Base-by-base conservation (phyloP, 495 filamentous ascomycete species). In the Trichoderma reesei region DNA sequence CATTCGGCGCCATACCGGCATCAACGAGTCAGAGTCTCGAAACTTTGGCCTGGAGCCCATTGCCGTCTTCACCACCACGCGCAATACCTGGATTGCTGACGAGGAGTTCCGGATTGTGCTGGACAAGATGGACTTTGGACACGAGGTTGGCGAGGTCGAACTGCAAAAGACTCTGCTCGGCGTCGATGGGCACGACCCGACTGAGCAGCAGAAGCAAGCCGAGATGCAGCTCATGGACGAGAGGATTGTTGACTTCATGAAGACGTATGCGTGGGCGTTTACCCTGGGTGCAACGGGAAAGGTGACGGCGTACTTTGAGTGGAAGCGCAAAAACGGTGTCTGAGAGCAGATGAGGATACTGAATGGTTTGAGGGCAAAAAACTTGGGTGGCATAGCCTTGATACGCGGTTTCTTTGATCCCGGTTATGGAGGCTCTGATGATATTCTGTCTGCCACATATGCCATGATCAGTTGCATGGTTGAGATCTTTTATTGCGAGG, bases 101-200 rank as follows among this genome's bases (percentile, higher is more conserved):
- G 59, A 63, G 16, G 70, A 68, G 39, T 76, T 78, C 63, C 65
- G 46, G 41, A 68, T 76, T 38, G 74, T 73, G 54, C 64, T 75
- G 54, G 72, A 76, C 38, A 51, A 66, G 33, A 69, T 69, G 59
- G 65, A 78, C 66, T 72, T 74, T 66, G 75, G 75, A 64, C 72
- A 79, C 48, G 56, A 66, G 37, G 71, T 75, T 18, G 72, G 76
- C 44, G 73, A 80, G 70, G 69, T 77, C 16, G 75, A 80, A 65
- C 59, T 76, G 41, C 46, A 68, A 65, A 63, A 62, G 26, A 61
- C 59, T 41, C 18, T 48, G 44, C 14, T 7, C 18, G 44, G 44
- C 44, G 41, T 13, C 11, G 10, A 42, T 42, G 41, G 41, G 9
- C 1, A 16, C 16, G 14, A 6, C 0, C 65, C 70, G 48, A 65